These are phyloP conservation scores for Trichoderma koningiopsis DNA, from an alignment of 2,329 filamentous ascomycete genomes.

Conservation along the genomic window DNA sequence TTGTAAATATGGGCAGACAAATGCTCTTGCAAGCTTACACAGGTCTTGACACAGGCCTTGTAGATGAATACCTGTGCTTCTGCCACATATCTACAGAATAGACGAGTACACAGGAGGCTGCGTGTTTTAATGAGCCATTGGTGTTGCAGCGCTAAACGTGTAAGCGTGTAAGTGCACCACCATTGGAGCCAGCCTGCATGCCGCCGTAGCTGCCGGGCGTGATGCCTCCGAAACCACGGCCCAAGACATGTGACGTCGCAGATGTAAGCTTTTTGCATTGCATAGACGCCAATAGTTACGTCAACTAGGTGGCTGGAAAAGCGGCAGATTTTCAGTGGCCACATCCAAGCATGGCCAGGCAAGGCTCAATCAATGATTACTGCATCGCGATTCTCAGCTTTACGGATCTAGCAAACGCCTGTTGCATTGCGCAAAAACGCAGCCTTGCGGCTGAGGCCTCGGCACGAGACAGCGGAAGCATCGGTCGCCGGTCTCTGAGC, in stretches of 20 bases:
- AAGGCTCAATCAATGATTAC: background rate
- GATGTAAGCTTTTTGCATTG: background rate
- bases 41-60: too few species aligned
- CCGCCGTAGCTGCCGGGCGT: background rate
- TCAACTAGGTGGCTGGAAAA: background rate
- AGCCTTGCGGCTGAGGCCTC: slow-evolving; percentile 15
- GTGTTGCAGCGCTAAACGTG: slow-evolving; percentile 3
- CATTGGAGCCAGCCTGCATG: background rate
- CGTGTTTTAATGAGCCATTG: slow-evolving; percentile 3
- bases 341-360: background rate
- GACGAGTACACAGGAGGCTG: background rate
- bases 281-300: background rate
- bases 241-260: background rate
- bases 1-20: background rate
- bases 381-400: background rate
- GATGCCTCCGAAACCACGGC: background rate
- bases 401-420: too few species aligned
- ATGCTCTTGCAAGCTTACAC: background rate
- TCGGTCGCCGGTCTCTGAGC: slow-evolving; percentile 22
- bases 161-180: slow-evolving; percentile 10
- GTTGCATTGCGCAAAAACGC: background rate
- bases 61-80: background rate
- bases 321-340: background rate
- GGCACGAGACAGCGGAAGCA: slow-evolving; percentile 12
- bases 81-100: background rate